These are phyloP conservation scores for Picochlorum costavermella DNA, from an alignment of 139 green algal species.

Conservation along the genomic window DNA sequence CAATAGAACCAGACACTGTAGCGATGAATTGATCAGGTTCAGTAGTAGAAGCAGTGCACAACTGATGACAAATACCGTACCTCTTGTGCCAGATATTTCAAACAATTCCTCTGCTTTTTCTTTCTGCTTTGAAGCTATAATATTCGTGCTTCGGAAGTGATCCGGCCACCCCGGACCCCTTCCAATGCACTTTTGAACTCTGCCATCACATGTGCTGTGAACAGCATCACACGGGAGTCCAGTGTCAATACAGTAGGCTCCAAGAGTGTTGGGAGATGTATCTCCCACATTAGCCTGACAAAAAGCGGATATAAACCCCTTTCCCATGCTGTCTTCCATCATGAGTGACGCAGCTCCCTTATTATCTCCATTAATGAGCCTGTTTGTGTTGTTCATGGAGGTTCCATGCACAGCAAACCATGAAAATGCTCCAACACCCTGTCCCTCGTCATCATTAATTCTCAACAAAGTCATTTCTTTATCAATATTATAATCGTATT, in stretches of 20 bases:
- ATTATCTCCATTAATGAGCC: constrained; percentile 74
- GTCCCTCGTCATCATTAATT: constrained; percentile 19
- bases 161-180: constrained; percentile 58
- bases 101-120: constrained; percentile 47
- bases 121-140: constrained; percentile 59
- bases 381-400: constrained; percentile 83
- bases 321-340: constrained; percentile 34
- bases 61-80: not conserved
- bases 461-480: constrained; percentile 64
- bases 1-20: constrained; percentile 40
- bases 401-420: constrained; percentile 86
- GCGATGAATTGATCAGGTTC: not conserved
- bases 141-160: constrained; percentile 45
- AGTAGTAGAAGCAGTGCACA: not conserved
- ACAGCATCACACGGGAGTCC: constrained; percentile 56
- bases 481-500: constrained; percentile 58
- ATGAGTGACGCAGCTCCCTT: constrained; percentile 68
- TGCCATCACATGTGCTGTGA: constrained; percentile 60
- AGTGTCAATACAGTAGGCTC: constrained; percentile 71
- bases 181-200: constrained; percentile 63
- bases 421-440: constrained; percentile 28
- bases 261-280: constrained; percentile 63
- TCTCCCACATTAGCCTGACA: constrained; percentile 71
- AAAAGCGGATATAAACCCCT: constrained; percentile 62
- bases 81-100: constrained; percentile 4